These are phyloP conservation scores for Vitis riparia DNA, from an alignment of 164 flowering plant species.

Conservation along the genomic window DNA sequence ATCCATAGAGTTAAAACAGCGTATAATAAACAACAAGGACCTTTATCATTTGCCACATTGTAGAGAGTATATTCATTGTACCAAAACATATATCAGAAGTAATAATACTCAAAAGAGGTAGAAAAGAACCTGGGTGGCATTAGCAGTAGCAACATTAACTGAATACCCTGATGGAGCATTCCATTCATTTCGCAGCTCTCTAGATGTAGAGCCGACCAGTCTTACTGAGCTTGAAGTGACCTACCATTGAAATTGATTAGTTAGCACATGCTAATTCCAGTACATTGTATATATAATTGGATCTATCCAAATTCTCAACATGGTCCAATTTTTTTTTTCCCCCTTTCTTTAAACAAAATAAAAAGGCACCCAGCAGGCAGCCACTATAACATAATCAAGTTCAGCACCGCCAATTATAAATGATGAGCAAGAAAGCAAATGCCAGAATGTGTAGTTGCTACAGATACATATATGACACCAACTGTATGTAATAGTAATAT, in stretches of 20 bases:
- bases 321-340: no score
- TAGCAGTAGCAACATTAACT: constrained; percentile 95
- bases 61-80: not conserved
- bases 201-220: constrained; percentile 74
- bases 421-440: no score
- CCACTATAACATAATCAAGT: no score
- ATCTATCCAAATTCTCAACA: no score
- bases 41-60: no score
- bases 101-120: not conserved
- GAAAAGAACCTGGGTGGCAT: constrained; percentile 82
- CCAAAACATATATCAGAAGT: not conserved
- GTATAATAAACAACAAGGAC: not conserved
- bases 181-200: constrained; percentile 86
- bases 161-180: constrained; percentile 81
- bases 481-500: no score
- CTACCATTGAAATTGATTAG: constrained; percentile 34
- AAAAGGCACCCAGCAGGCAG: no score
- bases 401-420: no score
- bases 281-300: no score
- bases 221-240: constrained; percentile 88
- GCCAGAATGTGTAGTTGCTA: no score
- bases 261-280: not conserved
- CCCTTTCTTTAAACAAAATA: no score
- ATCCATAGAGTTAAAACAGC: not conserved
- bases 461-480: no score